A percentile compares a stretch with the other conserved stretches of the same genome.
phyloP scores from a whole-genome alignment of 108 stramenopile species.

The Nannochloropsis oceanica region DNA sequence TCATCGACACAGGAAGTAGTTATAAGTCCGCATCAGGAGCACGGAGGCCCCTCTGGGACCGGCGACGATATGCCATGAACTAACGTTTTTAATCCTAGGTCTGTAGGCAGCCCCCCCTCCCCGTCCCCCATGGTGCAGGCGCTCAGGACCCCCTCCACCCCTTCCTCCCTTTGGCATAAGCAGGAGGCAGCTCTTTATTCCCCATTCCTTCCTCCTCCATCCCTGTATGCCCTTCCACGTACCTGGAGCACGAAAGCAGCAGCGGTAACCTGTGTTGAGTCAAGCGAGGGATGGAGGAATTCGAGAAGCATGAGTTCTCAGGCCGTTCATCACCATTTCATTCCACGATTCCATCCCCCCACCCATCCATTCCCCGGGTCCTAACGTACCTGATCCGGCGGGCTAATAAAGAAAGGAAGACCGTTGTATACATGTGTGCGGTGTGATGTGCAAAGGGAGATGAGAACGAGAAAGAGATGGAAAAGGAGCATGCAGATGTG shows the following conservation, averaged over 20 bases:
- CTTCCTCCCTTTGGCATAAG: background rate
- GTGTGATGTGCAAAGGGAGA: background rate
- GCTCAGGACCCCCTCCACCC: background rate
- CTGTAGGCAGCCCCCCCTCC: background rate
- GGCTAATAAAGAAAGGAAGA: background rate
- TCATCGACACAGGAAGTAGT: background rate
- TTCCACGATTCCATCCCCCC: no score
- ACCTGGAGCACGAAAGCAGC: background rate
- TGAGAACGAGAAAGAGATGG: background rate
- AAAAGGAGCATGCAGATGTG: background rate
- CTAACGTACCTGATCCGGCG: background rate
- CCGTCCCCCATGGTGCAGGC: background rate
- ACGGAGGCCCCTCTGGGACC: background rate
- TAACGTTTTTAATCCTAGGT: background rate
- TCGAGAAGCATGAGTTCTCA: background rate
- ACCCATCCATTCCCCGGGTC: no score
- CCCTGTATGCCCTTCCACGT: background rate
- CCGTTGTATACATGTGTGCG: no score
- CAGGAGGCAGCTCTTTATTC: no score
- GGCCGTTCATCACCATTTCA: background rate
- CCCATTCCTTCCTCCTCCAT: background rate
- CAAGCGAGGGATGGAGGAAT: background rate
- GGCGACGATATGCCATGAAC: background rate
- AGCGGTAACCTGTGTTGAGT: background rate
- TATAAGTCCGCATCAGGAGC: background rate